These are phyloP conservation scores for Fusarium udum DNA, from an alignment of 2,329 filamentous ascomycete genomes.

Conservation along the genomic window DNA sequence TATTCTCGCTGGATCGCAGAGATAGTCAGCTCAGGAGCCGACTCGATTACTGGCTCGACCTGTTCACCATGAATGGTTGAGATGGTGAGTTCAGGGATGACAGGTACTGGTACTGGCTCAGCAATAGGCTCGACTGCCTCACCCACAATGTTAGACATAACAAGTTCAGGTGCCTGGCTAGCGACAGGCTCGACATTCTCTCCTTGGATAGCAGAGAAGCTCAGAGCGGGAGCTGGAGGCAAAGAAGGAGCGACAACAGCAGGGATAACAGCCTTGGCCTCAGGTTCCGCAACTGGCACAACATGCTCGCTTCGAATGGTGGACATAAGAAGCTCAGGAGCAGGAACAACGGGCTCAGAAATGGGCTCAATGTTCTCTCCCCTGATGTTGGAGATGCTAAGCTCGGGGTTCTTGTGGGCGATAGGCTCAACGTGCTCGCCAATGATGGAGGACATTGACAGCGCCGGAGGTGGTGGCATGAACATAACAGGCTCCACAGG, in stretches of 20 bases:
- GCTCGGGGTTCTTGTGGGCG: constrained; percentile 18
- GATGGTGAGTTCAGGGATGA: constrained; percentile 25
- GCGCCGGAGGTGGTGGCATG: constrained; percentile 25
- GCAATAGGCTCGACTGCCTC: constrained; percentile 25
- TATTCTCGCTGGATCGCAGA: constrained; percentile 39
- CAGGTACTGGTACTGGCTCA: constrained; percentile 12
- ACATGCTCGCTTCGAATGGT: constrained; percentile 34
- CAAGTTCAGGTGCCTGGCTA: constrained; percentile 15
- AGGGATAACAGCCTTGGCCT: constrained; percentile 4
- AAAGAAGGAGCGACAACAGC: constrained; percentile 12
- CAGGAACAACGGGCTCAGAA: constrained; percentile 4
- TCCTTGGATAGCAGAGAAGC: constrained; percentile 34
- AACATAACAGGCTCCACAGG: constrained; percentile 40
- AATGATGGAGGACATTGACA: constrained; percentile 29
- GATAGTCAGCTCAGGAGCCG: constrained; percentile 26
- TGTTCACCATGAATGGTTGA: constrained; percentile 37
- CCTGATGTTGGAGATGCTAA: constrained; percentile 34
- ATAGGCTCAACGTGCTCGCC: constrained; percentile 43
- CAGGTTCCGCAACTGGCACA: constrained; percentile 27
- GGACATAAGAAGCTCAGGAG: constrained; percentile 30
- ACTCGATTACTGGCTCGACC: constrained; percentile 33
- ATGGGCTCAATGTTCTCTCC: constrained; percentile 41
- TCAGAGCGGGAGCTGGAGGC: constrained; percentile 28
- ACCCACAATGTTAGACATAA: constrained; percentile 23
- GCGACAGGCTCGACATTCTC: constrained; percentile 35